These are phyloP conservation scores for Sanghuangporus weigelae DNA, from an alignment of 1,284 basidiomycete species.

Conservation along the genomic window DNA sequence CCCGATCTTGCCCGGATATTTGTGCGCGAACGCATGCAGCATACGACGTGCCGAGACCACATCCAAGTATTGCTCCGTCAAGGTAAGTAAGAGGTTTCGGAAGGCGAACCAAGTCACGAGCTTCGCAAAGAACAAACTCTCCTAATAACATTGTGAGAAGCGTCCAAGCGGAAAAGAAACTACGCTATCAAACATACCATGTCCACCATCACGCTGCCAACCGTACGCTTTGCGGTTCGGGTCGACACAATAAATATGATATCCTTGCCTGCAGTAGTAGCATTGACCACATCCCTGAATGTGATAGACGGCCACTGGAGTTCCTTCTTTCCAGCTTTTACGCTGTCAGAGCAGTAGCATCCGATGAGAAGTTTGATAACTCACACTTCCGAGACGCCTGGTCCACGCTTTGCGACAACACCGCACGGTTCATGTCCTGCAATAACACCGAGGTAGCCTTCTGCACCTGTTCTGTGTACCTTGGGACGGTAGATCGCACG, in stretches of 20 bases:
- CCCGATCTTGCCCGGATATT: constrained; percentile 16
- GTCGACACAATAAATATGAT: constrained; percentile 14
- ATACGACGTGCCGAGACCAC: constrained; percentile 18
- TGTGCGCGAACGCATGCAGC: constrained; percentile 16
- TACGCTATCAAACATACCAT: constrained; percentile 1
- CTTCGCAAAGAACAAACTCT: constrained; percentile 15
- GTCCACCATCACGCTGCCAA: constrained; percentile 19
- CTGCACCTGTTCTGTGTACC: constrained; percentile 13
- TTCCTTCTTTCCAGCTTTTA: constrained; percentile 18
- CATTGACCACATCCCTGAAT: constrained; percentile 18
- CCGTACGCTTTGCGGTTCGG: constrained; percentile 15
- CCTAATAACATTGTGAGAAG: constrained; percentile 2
- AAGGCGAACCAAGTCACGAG: constrained; percentile 15
- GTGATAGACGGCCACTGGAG: constrained; percentile 16
- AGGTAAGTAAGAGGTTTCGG: constrained; percentile 16
- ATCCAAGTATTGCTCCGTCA: constrained; percentile 18
- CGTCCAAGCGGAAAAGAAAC: background rate
- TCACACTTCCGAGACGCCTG: constrained; percentile 15
- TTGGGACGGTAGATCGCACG: constrained; percentile 18
- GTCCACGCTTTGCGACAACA: constrained; percentile 16
- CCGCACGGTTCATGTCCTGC: constrained; percentile 19
- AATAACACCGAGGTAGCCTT: constrained; percentile 16
- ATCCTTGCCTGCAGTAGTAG: constrained; percentile 11
- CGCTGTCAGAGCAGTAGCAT: background rate
- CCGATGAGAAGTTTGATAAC: background rate